Base-by-base conservation (phyloP, 805 yeast genomes). In the Blastobotrys peoriensis region DNA sequence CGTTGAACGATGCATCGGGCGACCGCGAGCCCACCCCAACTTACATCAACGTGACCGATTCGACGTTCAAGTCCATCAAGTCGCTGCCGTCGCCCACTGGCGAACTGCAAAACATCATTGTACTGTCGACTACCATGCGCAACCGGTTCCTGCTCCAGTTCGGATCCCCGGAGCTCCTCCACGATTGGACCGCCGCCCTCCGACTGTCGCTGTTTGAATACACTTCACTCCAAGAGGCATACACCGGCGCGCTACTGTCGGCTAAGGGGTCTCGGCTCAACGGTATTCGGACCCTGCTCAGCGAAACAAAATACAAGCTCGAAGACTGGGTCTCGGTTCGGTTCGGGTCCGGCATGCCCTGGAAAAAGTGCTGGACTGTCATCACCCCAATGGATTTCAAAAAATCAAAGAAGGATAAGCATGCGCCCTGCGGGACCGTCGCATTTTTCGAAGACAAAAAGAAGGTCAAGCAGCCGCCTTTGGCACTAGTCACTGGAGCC, bases 261-360 rank as follows among this genome's bases (percentile, higher is more conserved):
- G 88, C 96, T n/a, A 74, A 94, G 58, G 98, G 98, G 18, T 75
- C 95, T 3, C 70, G 83, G 48, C 68, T 93, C 48, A 81, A 91
- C 43, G 98, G 94, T 59, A 88, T 93, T 50, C 76, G 85, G 48
- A 83, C 91, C 13, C 72, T 93, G 37, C 70, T 93, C 46, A 83
- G 95, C 0, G 95, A 85, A 52, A 82, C 93, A 16, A 82, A 91
- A 58, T 85, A 79, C 60, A 78, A 77, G 47, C 93, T 87, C 59
- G 96, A 86, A 63, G 96, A 89, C 57, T 91, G 96, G 97, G 88
- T 84, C 36, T 76, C 88, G 61, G 95, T 93, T 15, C 73, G 98
- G 52, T 93, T 91, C 63, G 98, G 98, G 16, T 77, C 93, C 6
- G 98, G 98, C 19, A 86, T 87, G 95, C 96, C 97, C 1, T 93